Percentiles rank a stretch among this genome's conserved stretches.
Conservation (phyloP, 805 yeast genomes). For the Peterozyma toletana region DNA sequence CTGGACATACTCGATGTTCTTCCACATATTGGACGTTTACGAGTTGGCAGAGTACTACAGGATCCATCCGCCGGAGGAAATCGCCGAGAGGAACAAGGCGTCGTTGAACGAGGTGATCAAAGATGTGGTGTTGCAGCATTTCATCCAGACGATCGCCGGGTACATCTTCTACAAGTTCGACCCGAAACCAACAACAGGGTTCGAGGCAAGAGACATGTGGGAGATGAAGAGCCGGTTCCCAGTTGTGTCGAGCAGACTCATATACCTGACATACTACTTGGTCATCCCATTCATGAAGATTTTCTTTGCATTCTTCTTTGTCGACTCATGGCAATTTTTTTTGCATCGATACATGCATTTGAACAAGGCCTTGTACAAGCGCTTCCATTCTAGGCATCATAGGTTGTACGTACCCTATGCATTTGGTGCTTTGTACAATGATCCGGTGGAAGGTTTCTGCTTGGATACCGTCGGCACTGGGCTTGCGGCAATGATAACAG, state of each 20-base stretch:
- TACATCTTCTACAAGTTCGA: slow-evolving; percentile 47
- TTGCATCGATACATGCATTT: slow-evolving; percentile 85
- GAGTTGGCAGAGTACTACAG: slow-evolving; percentile 77
- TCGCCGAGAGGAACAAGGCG: slow-evolving; percentile 68
- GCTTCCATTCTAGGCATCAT: slow-evolving; percentile 93
- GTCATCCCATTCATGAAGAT: slow-evolving; percentile 57
- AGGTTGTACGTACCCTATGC: slow-evolving; percentile 94
- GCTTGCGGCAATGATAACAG: slow-evolving; percentile 56
- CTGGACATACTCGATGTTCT: slow-evolving; percentile 72
- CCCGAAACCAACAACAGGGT: slow-evolving; percentile 43
- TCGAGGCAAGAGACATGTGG: slow-evolving; percentile 43
- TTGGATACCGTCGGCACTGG: slow-evolving; percentile 93
- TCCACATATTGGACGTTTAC: slow-evolving; percentile 67
- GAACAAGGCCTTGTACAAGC: slow-evolving; percentile 66
- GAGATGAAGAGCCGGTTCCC: slow-evolving; percentile 26
- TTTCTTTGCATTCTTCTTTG: slow-evolving; percentile 55
- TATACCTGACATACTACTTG: slow-evolving; percentile 52
- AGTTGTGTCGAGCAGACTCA: slow-evolving; percentile 36
- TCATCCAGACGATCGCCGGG: slow-evolving; percentile 76
- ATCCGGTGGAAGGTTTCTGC: slow-evolving; percentile 88
- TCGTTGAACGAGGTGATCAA: slow-evolving; percentile 58
- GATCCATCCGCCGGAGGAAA: slow-evolving; percentile 90
- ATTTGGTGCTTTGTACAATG: slow-evolving; percentile 91
- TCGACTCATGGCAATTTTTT: slow-evolving; percentile 95
- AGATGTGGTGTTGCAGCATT: slow-evolving; percentile 82